phyloP scores from a whole-genome alignment of 2,329 filamentous ascomycete genomes.

The Nigrograna mackinnonii region DNA sequence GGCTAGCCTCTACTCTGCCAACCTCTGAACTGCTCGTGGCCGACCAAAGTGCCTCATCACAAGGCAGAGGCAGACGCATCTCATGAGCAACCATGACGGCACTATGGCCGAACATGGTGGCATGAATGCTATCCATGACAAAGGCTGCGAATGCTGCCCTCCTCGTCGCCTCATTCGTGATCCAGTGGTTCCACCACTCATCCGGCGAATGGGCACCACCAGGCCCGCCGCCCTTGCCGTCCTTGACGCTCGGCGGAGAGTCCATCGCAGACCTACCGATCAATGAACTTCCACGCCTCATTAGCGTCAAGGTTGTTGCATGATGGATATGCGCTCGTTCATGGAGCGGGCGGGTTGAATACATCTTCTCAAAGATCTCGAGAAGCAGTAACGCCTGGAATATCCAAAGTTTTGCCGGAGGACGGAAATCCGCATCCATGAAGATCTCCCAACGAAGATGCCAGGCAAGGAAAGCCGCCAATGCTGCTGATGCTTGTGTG shows the following conservation, averaged over 20 bases:
- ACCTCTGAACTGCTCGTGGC: constrained; percentile 88
- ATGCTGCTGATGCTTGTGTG: constrained; percentile 75
- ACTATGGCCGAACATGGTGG: constrained; percentile 97
- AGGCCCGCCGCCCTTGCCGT: constrained; percentile 55
- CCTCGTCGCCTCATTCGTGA: constrained; percentile 87
- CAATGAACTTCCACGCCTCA: constrained; percentile 89
- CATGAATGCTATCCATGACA: constrained; percentile 92
- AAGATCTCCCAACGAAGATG: constrained; percentile 97
- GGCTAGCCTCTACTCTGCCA: constrained; percentile 76
- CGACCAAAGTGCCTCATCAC: constrained; percentile 90
- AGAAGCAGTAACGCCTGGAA: constrained; percentile 89
- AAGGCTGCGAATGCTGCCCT: constrained; percentile 93
- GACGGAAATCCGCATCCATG: constrained; percentile 85
- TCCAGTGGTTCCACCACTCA: constrained; percentile 96
- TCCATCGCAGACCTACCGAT: constrained; percentile 85
- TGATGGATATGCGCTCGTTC: constrained; percentile 97
- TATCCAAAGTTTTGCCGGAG: constrained; percentile 92
- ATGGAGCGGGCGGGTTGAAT: constrained; percentile 86
- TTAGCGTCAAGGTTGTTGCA: constrained; percentile 90
- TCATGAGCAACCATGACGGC: constrained; percentile 97
- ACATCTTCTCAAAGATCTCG: constrained; percentile 98
- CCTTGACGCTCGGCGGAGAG: constrained; percentile 75
- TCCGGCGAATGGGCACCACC: constrained; percentile 71
- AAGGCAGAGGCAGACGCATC: constrained; percentile 87
- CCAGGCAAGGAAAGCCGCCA: constrained; percentile 90